Evolutionary conservation across 75 land plant species (phyloP).

Genomic region (Cryptomeria japonica): DNA sequence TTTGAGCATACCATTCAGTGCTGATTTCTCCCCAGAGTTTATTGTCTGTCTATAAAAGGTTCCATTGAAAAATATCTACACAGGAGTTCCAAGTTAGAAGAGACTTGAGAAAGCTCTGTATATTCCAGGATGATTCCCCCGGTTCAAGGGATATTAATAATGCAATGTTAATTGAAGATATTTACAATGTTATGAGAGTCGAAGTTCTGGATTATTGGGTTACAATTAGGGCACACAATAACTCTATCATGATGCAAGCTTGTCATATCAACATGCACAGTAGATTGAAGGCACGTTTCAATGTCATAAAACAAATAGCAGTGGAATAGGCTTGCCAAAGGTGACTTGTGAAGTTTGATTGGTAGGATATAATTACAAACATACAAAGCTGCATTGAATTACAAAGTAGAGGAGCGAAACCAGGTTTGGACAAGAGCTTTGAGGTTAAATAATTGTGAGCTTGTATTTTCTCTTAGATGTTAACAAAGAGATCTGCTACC

Average conservation of each 20-base stretch:
- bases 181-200: constrained; percentile 56
- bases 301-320: background rate
- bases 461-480: constrained; percentile 62
- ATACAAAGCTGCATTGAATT: constrained; percentile 56
- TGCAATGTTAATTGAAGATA: constrained; percentile 76
- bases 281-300: constrained; percentile 54
- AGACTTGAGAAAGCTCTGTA: constrained; percentile 63
- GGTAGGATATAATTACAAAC: constrained; percentile 62
- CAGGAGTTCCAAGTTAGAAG: constrained; percentile 58
- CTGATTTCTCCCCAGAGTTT: constrained; percentile 67
- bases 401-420: constrained; percentile 57
- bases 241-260: constrained; percentile 84
- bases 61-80: constrained; percentile 70
- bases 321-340: too few species aligned
- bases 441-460: constrained; percentile 57
- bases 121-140: constrained; percentile 91
- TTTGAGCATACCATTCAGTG: constrained; percentile 67
- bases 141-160: constrained; percentile 89
- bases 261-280: constrained; percentile 79
- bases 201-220: constrained; percentile 80
- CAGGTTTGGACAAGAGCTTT: constrained; percentile 78
- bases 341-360: constrained; percentile 60
- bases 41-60: constrained; percentile 66
- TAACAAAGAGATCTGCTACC: too few species aligned
- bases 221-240: constrained; percentile 69